Conservation (phyloP, 2,329 filamentous ascomycete species). For the Fusarium sp. region DNA sequence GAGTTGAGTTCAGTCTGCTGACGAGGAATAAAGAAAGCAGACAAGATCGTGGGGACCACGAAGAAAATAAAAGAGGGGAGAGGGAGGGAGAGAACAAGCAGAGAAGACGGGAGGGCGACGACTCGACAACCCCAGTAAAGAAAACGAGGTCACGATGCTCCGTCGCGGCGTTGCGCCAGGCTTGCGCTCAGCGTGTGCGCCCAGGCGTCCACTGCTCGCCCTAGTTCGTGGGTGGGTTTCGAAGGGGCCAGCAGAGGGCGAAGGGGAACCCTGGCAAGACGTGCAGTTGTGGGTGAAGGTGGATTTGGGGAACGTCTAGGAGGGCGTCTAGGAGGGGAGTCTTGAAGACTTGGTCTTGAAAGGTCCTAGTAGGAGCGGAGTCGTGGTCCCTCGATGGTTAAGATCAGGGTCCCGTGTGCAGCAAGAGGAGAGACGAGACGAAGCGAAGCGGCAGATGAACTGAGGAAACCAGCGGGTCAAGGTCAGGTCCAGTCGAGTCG, state of each 20-base stretch:
- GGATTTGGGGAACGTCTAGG: slow-evolving; percentile 36
- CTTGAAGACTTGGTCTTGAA: slow-evolving; percentile 34
- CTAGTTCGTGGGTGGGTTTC: slow-evolving; percentile 42
- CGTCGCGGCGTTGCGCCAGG: slow-evolving; percentile 45
- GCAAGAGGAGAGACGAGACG: background rate
- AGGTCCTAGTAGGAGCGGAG: slow-evolving; percentile 39
- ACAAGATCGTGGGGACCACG: slow-evolving; percentile 23
- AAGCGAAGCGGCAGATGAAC: slow-evolving; percentile 6
- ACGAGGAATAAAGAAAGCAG: slow-evolving; percentile 7
- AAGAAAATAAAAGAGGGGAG: slow-evolving; percentile 19
- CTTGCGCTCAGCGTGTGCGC: slow-evolving; percentile 35
- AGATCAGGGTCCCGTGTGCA: slow-evolving; percentile 24
- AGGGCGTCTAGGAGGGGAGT: slow-evolving; percentile 27
- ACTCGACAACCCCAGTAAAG: slow-evolving; percentile 35
- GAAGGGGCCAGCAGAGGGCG: slow-evolving; percentile 35
- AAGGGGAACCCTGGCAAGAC: slow-evolving; percentile 31
- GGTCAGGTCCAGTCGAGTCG: slow-evolving; percentile 6
- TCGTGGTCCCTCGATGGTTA: slow-evolving; percentile 17
- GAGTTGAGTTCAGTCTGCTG: background rate
- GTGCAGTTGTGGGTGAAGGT: slow-evolving; percentile 44
- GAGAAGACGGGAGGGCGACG: slow-evolving; percentile 21
- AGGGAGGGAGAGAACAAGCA: slow-evolving; percentile 15
- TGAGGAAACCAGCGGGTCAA: slow-evolving; percentile 12
- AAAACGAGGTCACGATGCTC: slow-evolving; percentile 46
- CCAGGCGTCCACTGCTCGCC: slow-evolving; percentile 21